Evolutionary conservation across 306 rosid genomes (phyloP).

Genomic region (Trifolium subterraneum): DNA sequence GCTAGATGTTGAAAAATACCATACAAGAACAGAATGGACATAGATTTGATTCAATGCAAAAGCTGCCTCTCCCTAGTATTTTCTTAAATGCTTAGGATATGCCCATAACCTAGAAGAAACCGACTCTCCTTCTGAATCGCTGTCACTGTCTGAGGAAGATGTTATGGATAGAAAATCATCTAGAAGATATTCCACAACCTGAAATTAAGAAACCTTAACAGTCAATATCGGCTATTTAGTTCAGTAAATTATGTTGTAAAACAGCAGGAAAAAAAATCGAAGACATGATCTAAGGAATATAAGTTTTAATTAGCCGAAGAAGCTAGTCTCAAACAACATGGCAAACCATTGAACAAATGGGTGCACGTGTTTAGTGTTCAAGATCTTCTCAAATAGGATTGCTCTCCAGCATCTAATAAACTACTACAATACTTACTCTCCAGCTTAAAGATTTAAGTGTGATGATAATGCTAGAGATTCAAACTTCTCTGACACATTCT

Average conservation of each 20-base stretch:
- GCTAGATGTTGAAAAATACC: slow-evolving; percentile 10
- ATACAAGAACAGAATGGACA: slow-evolving; percentile 14
- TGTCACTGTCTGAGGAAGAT: slow-evolving; percentile 80
- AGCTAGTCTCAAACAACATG: neutral
- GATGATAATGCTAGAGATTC: slow-evolving; percentile 3
- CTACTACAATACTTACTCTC: neutral
- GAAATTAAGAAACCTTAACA: slow-evolving; percentile 30
- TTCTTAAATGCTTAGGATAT: slow-evolving; percentile 47
- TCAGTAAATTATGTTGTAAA: neutral
- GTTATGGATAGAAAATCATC: slow-evolving; percentile 44
- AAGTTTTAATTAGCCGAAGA: neutral
- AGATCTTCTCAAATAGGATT: neutral
- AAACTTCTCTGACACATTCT: neutral
- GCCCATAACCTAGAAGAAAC: slow-evolving; percentile 73
- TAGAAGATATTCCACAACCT: slow-evolving; percentile 74
- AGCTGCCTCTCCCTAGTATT: slow-evolving; percentile 16
- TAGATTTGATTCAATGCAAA: slow-evolving; percentile 24
- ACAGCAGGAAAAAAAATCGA: neutral
- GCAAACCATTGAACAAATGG: neutral
- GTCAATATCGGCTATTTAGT: slow-evolving; percentile 15
- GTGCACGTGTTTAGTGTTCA: neutral
- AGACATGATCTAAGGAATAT: neutral
- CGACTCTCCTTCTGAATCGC: slow-evolving; percentile 65
- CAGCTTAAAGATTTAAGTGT: neutral
- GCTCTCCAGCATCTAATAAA: neutral